Base-by-base conservation (phyloP, 2,329 filamentous ascomycete genomes). In the Aspergillus luchuensis region DNA sequence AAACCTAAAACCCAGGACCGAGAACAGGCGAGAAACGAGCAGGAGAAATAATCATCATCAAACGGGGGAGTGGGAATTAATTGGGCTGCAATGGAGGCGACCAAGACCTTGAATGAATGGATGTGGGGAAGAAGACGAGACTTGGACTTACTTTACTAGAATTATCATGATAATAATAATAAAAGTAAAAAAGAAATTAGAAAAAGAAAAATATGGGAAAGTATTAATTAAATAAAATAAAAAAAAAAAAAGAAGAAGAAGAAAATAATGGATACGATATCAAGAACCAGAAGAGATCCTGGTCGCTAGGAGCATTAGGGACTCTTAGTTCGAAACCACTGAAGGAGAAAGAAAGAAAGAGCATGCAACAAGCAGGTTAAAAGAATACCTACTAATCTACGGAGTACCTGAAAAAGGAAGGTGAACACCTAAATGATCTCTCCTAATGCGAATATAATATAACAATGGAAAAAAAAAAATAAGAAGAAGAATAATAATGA, bases 61-160 rank as follows among this genome's bases (percentile, higher is more conserved):
- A 45, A 60, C 10, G 8, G 50, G 52, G 36, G 21, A 45, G 33
- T 56, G 58, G 58, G 58, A 50, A 60, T 66, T 66, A 41, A 61
- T 66, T 66, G 59, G 63, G 63, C 62, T 64, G 62, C 61, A 64
- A 64, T 55, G 57, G 55, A 65, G 33, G 60, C 55, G 39, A 60
- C 54, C 33, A 21, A 53, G 39, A 36, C 54, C 57, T 50, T 43
- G 17, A 45, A 21, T 36, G 30, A 47, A 54, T 48, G 30, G 60
- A 49, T 62, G 60, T 62, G 56, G 60, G 60, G 59, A 50, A 47
- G 23, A 47, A 47, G 38, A 48, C 30, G 51, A 52, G 5, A 36
- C 10, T 38, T 41, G 8, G 49, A 43, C 41, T 36, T 50, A 53
- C 41, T 19, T 6, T n/a, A 19, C 41, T 19, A 45, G 41, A 19